Evolutionary conservation across 1,139 yeast species (phyloP).

Genomic region (Saccharomycopsis phalli): DNA sequence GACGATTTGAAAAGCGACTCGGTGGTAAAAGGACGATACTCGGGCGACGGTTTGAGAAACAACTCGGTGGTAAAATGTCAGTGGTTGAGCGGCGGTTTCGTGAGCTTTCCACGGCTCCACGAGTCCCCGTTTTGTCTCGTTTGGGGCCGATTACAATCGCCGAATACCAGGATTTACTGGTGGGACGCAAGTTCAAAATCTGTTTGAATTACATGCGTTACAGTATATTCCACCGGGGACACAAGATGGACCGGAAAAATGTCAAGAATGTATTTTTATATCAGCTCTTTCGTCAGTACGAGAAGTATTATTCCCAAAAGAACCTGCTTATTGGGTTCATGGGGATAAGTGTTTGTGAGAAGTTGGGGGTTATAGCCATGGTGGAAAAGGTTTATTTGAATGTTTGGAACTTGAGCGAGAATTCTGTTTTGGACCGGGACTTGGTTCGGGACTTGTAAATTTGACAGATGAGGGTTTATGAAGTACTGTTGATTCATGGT

Average conservation of each 20-base stretch:
- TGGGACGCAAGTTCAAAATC: constrained; percentile 15
- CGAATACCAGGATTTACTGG: constrained; percentile 6
- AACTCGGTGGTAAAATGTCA: neutral
- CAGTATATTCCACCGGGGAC: constrained; percentile 11
- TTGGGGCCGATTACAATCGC: constrained; percentile 2
- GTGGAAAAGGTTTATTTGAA: constrained; percentile 18
- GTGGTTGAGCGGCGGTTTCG: no score
- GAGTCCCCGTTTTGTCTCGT: no score
- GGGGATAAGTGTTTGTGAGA: constrained; percentile 4
- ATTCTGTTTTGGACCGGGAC: neutral
- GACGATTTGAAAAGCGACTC: neutral
- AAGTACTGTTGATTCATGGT: neutral
- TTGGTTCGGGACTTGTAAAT: neutral
- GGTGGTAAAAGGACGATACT: neutral
- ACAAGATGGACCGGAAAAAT: neutral
- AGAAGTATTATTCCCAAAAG: constrained; percentile 9
- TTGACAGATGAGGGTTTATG: neutral
- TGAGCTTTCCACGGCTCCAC: no score
- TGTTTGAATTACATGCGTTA: constrained; percentile 16
- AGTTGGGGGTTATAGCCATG: constrained; percentile 8
- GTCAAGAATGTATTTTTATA: constrained; percentile 16
- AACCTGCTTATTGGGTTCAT: constrained; percentile 4
- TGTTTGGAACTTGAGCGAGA: constrained; percentile 10
- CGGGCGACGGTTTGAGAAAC: no score
- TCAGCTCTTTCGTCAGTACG: constrained; percentile 18